Percentiles rank a stretch among this genome's conserved stretches.
phyloP scores from a whole-genome alignment of 371 early-diverging fungal species.

The Chytridium lagenaria region DNA sequence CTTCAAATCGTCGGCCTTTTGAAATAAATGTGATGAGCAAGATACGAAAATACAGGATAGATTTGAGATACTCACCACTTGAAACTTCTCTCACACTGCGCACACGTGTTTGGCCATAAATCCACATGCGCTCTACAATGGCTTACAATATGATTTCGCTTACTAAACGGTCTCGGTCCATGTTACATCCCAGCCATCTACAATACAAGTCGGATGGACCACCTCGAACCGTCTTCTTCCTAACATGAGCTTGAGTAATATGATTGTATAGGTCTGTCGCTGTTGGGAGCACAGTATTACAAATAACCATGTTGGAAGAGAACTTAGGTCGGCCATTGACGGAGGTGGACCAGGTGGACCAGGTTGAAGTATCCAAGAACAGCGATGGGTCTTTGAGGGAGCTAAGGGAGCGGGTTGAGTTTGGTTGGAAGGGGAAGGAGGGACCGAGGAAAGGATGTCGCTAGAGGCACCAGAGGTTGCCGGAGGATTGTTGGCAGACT shows the following conservation, averaged over 20 bases:
- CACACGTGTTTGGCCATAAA: background rate
- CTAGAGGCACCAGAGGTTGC: too few relatives aligned
- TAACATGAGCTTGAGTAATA: background rate
- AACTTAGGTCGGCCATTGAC: background rate
- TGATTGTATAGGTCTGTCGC: background rate
- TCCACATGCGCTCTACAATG: slow-evolving; percentile 12
- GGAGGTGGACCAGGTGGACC: background rate
- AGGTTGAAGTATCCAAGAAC: background rate
- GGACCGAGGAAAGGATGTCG: too few relatives aligned
- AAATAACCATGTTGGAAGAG: background rate
- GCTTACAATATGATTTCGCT: background rate
- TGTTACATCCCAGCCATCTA: slow-evolving; percentile 6
- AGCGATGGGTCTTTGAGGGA: background rate
- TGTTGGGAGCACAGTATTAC: background rate
- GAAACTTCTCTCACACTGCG: background rate
- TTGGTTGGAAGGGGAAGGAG: too few relatives aligned
- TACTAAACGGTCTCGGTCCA: background rate
- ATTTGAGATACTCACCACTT: slow-evolving; percentile 4
- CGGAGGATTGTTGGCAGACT: too few relatives aligned
- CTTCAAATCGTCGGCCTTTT: background rate
- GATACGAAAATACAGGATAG: background rate
- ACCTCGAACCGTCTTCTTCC: background rate
- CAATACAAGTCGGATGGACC: background rate
- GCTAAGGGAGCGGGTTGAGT: background rate
- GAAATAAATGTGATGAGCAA: background rate